Evolutionary conservation across 192 early-diverging fungal species (phyloP).

Genomic region (Chytriomyces confervae): DNA sequence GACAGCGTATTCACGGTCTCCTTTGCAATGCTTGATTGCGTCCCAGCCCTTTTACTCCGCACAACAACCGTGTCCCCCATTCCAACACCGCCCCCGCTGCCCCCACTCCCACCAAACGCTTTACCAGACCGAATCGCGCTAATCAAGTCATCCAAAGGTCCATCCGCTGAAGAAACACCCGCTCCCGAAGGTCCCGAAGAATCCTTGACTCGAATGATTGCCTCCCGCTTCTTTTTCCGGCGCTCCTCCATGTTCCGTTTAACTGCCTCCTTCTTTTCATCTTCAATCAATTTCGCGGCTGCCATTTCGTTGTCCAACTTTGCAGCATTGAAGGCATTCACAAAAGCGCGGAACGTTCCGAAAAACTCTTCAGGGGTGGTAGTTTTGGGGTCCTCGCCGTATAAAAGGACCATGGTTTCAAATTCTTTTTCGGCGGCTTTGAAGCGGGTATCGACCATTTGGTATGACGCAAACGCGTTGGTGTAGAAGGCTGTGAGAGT

Average conservation of each 20-base stretch:
- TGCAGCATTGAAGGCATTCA: constrained; percentile 41
- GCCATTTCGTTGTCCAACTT: constrained; percentile 53
- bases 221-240: constrained; percentile 48
- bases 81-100: not conserved
- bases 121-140: constrained; percentile 55
- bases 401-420: constrained; percentile 44
- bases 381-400: constrained; percentile 58
- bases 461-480: constrained; percentile 36
- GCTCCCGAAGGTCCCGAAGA: not conserved
- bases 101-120: constrained; percentile 39
- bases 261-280: constrained; percentile 51
- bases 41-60: not conserved
- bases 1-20: not conserved
- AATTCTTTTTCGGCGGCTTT: constrained; percentile 48
- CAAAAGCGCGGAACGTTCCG: constrained; percentile 52
- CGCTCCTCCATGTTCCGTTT: constrained; percentile 54
- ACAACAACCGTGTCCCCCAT: not conserved
- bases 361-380: constrained; percentile 62
- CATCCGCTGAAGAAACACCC: constrained; percentile 40
- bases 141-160: constrained; percentile 59
- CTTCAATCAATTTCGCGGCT: constrained; percentile 49
- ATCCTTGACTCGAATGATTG: constrained; percentile 18
- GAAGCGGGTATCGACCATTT: constrained; percentile 42
- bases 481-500: constrained; percentile 46
- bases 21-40: not conserved